Base-by-base conservation (phyloP, 2,329 filamentous ascomycete species). In the Fusarium annulatum region DNA sequence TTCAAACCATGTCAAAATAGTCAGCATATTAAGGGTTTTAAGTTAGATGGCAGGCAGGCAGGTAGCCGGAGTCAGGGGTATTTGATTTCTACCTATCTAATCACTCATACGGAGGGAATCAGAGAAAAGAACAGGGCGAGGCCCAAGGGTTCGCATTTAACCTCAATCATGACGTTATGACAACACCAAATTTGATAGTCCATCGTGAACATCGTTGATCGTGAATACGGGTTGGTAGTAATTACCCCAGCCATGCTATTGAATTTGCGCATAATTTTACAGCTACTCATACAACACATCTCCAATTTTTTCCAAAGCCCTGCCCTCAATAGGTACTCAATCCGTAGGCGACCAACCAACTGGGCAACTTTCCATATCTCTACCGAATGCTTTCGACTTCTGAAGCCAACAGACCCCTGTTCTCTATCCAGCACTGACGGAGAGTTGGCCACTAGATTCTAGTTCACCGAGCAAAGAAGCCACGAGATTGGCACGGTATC, bases 401-500 rank as follows among this genome's bases (percentile, higher is more conserved):
- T 30, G 52, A 36, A n/a, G 63, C 21, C 15, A 73, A 46, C 11
- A 21, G 21, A 12, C 42, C 36, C 57, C 63, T 36, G 28, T 73
- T 64, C 10, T 69, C 48, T n/a, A 65, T 45, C 75, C 72, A 77
- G 36, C 53, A 52, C 33, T 71, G 69, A 39, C 53, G 46, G 26
- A 72, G 23, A 15, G 49, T 51, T 19, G 67, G 23, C 3, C 75
- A 14, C 71, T 76, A 42, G 53, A 39, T 16, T 73, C 67, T 34
- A 77, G 42, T 30, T 79, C 72, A 18, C 67, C 42, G 8, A 79
- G 46, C 33, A 81, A 41, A 6, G 41, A 59, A 14, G 67, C 71
- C 6, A 82, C 77, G 28, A 75, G 55, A 11, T 56, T 59, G 7
- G 80, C 69, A 8, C 82, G 78, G 49, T 67, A 46, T 12, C 56